Conservation (phyloP, 371 early-diverging fungal species). For the Scutellospora calospora region DNA sequence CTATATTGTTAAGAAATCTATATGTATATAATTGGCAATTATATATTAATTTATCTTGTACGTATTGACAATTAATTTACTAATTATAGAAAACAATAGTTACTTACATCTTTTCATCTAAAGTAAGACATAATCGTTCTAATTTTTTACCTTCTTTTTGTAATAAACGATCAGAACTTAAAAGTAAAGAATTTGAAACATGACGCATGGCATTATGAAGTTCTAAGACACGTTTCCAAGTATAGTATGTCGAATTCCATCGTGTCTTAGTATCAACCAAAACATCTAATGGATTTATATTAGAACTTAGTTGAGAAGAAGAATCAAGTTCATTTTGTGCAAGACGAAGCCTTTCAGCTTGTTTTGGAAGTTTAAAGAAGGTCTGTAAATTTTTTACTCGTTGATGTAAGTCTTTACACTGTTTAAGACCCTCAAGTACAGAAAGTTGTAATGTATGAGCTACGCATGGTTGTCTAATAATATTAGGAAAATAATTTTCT, state of each 20-base stretch:
- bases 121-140: background rate
- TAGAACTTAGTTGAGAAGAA: no score
- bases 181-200: background rate
- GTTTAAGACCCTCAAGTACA: background rate
- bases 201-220: background rate
- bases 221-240: background rate
- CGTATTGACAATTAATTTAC: background rate
- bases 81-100: no score
- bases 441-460: constrained; percentile 26
- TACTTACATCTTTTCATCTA: background rate
- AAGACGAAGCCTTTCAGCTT: background rate
- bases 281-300: background rate
- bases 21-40: no score
- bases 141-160: background rate
- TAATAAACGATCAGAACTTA: background rate
- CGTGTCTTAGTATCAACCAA: background rate
- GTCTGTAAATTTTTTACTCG: background rate
- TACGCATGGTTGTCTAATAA: background rate
- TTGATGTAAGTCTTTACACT: background rate
- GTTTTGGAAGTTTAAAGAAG: background rate
- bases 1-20: background rate
- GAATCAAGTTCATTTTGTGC: background rate
- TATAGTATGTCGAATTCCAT: background rate
- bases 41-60: background rate
- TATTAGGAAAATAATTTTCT: background rate